Evolutionary conservation across 805 yeast species (phyloP).

Genomic region (Diddensiella caesifluorescens): DNA sequence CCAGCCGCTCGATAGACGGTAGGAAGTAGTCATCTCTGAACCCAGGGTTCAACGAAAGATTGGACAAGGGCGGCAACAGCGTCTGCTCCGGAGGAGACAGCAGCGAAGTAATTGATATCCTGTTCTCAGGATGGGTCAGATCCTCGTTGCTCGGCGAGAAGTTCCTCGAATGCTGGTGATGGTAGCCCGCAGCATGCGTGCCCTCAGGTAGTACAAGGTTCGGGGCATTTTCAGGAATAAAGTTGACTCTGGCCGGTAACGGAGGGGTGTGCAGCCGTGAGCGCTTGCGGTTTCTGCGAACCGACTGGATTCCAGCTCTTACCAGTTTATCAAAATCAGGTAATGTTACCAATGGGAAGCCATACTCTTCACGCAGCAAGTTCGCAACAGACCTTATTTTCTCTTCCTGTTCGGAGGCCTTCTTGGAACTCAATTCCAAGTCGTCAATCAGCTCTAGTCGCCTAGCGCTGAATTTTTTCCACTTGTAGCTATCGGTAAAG

Average conservation of each 20-base stretch:
- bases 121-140: too few species aligned
- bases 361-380: conserved; percentile 70
- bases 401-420: conserved; percentile 90
- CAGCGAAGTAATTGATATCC: conserved; percentile 13
- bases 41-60: conserved; percentile 10
- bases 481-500: conserved; percentile 73
- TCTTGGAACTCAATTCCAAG: conserved; percentile 53
- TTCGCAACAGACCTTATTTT: conserved; percentile 75
- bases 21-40: conserved; percentile 10
- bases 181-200: not conserved
- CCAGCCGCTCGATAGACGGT: conserved; percentile 11
- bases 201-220: not conserved
- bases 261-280: too few species aligned
- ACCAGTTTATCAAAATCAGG: conserved; percentile 85
- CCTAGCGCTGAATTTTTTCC: conserved; percentile 91
- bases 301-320: conserved; percentile 90
- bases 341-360: conserved; percentile 52
- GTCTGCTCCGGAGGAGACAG: conserved; percentile 5
- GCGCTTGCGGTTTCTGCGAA: conserved; percentile 64
- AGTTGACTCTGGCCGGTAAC: too few species aligned
- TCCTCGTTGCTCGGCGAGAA: too few species aligned
- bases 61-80: conserved; percentile 16
- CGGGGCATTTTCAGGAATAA: too few species aligned
- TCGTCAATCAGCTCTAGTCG: conserved; percentile 84
- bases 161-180: not conserved